Percentiles rank a stretch among this genome's conserved stretches.
These are phyloP conservation scores for Peterozyma xylosa DNA, from an alignment of 805 yeast species.

Conservation along the genomic window DNA sequence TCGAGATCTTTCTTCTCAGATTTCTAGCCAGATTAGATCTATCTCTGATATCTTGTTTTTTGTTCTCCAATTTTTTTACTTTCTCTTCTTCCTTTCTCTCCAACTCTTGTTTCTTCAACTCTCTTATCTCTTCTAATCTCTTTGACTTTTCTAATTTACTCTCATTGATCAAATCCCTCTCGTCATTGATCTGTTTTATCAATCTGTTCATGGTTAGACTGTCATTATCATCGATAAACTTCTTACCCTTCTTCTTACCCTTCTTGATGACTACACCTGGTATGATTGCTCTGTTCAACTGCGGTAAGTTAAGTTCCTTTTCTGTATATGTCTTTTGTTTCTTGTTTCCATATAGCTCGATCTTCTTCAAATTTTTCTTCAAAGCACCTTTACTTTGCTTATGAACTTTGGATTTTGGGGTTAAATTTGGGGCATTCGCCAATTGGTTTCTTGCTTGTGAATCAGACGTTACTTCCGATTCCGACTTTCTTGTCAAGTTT, in stretches of 20 bases:
- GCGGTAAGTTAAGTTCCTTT: constrained; percentile 72
- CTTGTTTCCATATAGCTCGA: constrained; percentile 63
- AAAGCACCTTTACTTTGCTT: constrained; percentile 43
- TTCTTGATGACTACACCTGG: constrained; percentile 74
- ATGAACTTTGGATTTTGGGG: constrained; percentile 48
- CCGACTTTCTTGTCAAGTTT: constrained; percentile 47
- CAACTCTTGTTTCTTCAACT: constrained; percentile 76
- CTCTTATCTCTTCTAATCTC: constrained; percentile 85
- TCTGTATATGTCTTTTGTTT: constrained; percentile 57
- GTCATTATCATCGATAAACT: constrained; percentile 68
- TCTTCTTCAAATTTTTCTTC: constrained; percentile 59
- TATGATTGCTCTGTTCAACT: constrained; percentile 70
- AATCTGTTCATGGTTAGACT: constrained; percentile 55
- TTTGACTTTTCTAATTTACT: constrained; percentile 86
- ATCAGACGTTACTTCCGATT: constrained; percentile 61
- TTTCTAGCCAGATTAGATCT: constrained; percentile 67
- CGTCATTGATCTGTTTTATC: constrained; percentile 75
- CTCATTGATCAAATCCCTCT: constrained; percentile 69
- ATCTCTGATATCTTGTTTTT: constrained; percentile 67
- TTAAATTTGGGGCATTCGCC: constrained; percentile 47
- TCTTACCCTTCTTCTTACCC: constrained; percentile 83
- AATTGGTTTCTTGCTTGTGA: constrained; percentile 63
- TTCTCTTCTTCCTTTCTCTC: constrained; percentile 76
- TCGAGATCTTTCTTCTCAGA: constrained; percentile 53
- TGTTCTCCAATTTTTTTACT: constrained; percentile 60